phyloP scores from a whole-genome alignment of 305 asterid genomes.

The Fraxinus sp. region DNA sequence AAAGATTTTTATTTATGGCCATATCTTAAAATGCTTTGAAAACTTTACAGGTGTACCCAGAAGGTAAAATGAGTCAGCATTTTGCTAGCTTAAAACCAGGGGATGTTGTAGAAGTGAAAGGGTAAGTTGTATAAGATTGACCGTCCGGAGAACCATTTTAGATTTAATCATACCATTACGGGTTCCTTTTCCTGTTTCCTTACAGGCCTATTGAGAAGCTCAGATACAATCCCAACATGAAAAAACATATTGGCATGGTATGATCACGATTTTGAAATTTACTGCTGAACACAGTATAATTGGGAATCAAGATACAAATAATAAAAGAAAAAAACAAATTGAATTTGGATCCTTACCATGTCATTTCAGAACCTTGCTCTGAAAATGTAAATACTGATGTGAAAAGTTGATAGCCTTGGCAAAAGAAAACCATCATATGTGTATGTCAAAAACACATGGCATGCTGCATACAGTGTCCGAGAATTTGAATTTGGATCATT shows the following conservation, averaged over 20 bases:
- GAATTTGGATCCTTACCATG: slow-evolving; percentile 6
- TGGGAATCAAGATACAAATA: background rate
- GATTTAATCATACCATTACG: slow-evolving; percentile 18
- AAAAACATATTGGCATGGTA: slow-evolving; percentile 98
- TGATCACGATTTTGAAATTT: slow-evolving; percentile 26
- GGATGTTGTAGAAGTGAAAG: slow-evolving; percentile 87
- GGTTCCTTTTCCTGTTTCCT: slow-evolving; percentile 12
- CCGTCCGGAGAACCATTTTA: background rate
- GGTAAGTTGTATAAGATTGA: slow-evolving; percentile 47
- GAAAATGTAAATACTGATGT: background rate
- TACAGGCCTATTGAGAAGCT: slow-evolving; percentile 90
- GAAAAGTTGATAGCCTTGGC: background rate
- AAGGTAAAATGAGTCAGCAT: slow-evolving; percentile 98
- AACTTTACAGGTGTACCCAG: slow-evolving; percentile 76
- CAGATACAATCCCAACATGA: slow-evolving; percentile 82
- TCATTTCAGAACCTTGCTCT: background rate
- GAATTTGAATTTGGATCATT: background rate
- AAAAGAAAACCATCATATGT: background rate
- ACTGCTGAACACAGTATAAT: slow-evolving; percentile 11
- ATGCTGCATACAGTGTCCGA: background rate
- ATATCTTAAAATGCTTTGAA: slow-evolving; percentile 23
- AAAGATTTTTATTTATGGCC: slow-evolving; percentile 3
- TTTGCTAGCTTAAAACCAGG: slow-evolving; percentile 88
- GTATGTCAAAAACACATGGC: background rate
- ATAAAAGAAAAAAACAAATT: background rate